These are phyloP conservation scores for Talaromyces piceae DNA, from an alignment of 2,329 filamentous ascomycete genomes.

Conservation along the genomic window DNA sequence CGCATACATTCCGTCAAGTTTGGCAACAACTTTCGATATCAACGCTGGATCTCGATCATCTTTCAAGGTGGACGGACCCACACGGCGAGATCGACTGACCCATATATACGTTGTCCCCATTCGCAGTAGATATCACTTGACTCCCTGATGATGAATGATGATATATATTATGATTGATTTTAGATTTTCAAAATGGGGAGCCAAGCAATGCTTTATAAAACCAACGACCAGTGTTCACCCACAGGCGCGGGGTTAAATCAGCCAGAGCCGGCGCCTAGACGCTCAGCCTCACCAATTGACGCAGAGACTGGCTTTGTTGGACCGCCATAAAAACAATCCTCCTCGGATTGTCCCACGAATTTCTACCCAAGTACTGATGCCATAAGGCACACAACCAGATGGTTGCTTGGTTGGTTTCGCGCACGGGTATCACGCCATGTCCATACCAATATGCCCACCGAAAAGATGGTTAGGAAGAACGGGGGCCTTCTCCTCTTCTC, in stretches of 20 bases:
- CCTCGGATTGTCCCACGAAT: too few relatives aligned
- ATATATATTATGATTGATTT: too few relatives aligned
- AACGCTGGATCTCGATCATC: neutral
- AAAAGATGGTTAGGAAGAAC: too few relatives aligned
- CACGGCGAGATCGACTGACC: neutral
- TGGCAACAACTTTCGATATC: neutral
- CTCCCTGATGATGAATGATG: neutral
- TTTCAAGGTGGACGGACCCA: neutral
- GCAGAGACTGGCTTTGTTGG: too few relatives aligned
- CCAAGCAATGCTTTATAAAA: neutral
- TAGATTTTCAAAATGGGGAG: too few relatives aligned
- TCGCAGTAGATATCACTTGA: neutral
- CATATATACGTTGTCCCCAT: neutral
- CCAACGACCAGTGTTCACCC: neutral
- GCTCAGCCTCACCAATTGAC: neutral
- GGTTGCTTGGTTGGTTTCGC: neutral
- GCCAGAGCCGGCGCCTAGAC: neutral
- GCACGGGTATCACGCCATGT: neutral
- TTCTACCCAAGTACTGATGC: neutral
- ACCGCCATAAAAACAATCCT: too few relatives aligned
- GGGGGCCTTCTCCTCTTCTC: too few relatives aligned
- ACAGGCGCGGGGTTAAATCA: neutral
- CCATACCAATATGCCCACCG: too few relatives aligned
- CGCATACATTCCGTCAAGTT: neutral
- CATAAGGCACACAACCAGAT: too few relatives aligned